Evolutionary conservation across 352 stramenopile species (phyloP), one percentile per base, ranked within the genome.

Genomic region (Phytophthora niederhauseri): DNA sequence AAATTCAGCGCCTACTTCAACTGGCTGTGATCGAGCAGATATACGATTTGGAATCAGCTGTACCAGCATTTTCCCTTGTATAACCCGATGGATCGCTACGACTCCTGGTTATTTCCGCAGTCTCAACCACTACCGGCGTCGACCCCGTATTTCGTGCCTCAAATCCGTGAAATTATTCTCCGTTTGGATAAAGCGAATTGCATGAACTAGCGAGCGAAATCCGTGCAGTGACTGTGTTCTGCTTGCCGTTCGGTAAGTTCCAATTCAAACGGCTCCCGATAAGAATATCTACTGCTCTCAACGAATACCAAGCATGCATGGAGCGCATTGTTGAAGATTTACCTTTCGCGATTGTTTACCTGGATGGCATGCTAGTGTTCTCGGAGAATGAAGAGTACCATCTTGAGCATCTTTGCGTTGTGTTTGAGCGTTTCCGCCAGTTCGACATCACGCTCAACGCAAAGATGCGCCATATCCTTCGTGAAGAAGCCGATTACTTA

Each of bases 11-110:
- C 11, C 48, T 60, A 0, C 3, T 60, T 0, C 3, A 70, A 0
- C 15, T 55, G 6, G 54, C 60, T 12, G 48, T 70, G 6, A n/a
- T 70, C 1, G 63, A 70, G 22, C 63, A 70, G 34, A 60, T 64
- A 6, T 70, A 64, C 36, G 63, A 24, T 0, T 60, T 55, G 2
- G 54, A 60, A 6, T 4, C 36, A 1, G 46, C 63, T 20, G 22
- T 34, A 20, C 55, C 63, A 2, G 63, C 63, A 3, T 64, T 70
- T 59, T 70, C 64, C 55, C 12, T 64, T 6, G 0, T 51, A 4
- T 57, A 68, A n/a, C 38, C 14, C 11, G 55, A 30, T n/a, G 61
- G 52, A 56, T 7, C 24, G 3, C 6, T 68, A 6, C n/a, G 52
- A 5, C 8, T 62, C 3, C 43, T 60, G 38, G 56, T 63, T 2